Conservation (phyloP, 106 monocot species). For the Iris macrosiphon region DNA sequence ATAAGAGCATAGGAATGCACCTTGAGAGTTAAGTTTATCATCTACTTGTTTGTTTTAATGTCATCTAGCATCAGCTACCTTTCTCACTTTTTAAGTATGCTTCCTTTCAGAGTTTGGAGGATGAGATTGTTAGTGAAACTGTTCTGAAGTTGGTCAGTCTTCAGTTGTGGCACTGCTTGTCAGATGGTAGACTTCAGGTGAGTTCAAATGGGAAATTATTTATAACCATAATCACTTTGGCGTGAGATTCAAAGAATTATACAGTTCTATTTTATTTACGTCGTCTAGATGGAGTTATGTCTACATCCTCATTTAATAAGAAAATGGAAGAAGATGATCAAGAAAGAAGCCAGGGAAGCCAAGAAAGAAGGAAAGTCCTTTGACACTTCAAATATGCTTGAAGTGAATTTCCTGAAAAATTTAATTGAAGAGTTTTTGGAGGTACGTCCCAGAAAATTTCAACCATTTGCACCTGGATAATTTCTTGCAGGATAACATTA, state of each 20-base stretch:
- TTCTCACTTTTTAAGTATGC: no score
- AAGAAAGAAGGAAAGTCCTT: constrained; percentile 62
- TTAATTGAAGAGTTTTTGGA: constrained; percentile 94
- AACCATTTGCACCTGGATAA: background rate
- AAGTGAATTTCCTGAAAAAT: constrained; percentile 76
- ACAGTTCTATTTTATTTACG: constrained; percentile 4
- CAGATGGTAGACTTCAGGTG: constrained; percentile 89
- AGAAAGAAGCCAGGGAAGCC: constrained; percentile 70
- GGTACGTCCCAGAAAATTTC: constrained; percentile 29
- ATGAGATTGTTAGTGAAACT: constrained; percentile 91
- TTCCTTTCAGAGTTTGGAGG: constrained; percentile 99
- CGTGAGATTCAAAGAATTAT: background rate
- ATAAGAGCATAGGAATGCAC: no score
- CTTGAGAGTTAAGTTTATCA: no score
- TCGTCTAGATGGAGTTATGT: constrained; percentile 82
- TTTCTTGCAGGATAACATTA: no score
- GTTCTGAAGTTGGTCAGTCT: constrained; percentile 91
- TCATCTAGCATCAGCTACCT: no score
- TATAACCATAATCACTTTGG: no score
- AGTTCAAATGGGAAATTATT: no score
- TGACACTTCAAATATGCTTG: constrained; percentile 57
- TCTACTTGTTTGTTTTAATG: no score
- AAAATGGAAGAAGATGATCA: constrained; percentile 93
- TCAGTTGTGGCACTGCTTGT: constrained; percentile 85
- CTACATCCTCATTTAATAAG: constrained; percentile 85